Base-by-base conservation (phyloP, 208 protist genomes). In the Acanthamoeba divionensis region DNA sequence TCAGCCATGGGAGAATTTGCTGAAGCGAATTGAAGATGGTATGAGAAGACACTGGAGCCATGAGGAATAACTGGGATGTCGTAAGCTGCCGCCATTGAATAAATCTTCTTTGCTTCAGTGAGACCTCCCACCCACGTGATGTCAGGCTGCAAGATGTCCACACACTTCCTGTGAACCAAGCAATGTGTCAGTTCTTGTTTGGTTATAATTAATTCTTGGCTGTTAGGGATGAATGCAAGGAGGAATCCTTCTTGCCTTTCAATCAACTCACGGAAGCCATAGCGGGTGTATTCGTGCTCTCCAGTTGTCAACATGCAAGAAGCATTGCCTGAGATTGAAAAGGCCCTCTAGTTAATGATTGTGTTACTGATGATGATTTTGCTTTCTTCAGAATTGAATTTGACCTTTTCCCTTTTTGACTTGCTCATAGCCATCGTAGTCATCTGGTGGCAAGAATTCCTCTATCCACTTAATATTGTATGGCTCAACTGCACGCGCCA, bases 1-100 rank as follows among this genome's bases (percentile, higher is more conserved):
- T 94, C 93, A 24, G 93, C 92, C 75, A 94, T 94, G 0, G 93
- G 93, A 45, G 91, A 94, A 66, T 94, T 94, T 36, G 38, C 15
- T 29, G 88, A 94, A 73, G 93, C 93, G 73, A 90, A 93, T 73
- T 94, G 93, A 10, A 94, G 71, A 48, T 94, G 93, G 62, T 94
- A 94, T 12, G 91, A 94, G 65, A 94, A 94, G 18, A 94, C 91
- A 2, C 75, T 90, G 18, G 89, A 92, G 60, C 91, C 91, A 33
- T 93, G 91, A 21, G 91, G 91, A 18, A 93, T 93, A 13, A 93
- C 91, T 47, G 91, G 91, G 13, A 93, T 73, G 91, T 93, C 91
- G 26, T 92, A 93, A 15, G 91, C 89, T 15, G 63, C 62, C 12
- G 91, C 91, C 91, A 92, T 92, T 8, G 90, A 66, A 33, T 80